Percentiles rank a stretch among this genome's conserved stretches.
These are phyloP conservation scores for Puccinia novopanici DNA, from an alignment of 1,284 basidiomycete genomes.

Conservation along the genomic window DNA sequence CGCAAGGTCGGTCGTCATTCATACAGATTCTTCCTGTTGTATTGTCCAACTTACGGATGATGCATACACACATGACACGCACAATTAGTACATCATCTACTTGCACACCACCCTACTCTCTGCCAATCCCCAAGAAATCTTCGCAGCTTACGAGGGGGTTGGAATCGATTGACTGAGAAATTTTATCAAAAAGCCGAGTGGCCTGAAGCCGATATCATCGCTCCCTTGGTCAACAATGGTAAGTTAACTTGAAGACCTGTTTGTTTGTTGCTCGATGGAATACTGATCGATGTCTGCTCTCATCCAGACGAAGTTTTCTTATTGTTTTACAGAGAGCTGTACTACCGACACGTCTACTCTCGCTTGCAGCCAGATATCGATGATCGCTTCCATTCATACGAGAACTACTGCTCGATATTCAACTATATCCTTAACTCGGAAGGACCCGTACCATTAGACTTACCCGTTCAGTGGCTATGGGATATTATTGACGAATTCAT, in stretches of 20 bases:
- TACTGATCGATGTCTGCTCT: not conserved
- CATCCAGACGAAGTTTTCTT: slow-evolving; percentile 82
- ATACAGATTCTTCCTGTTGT: not conserved
- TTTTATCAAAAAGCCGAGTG: slow-evolving; percentile 91
- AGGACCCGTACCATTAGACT: slow-evolving; percentile 83
- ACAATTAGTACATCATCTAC: slow-evolving; percentile 56
- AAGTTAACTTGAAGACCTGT: slow-evolving; percentile 57
- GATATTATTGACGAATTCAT: slow-evolving; percentile 99
- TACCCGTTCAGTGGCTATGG: slow-evolving; percentile 98
- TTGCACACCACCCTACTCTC: slow-evolving; percentile 58
- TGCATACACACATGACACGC: not conserved
- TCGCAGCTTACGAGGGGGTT: slow-evolving; percentile 88
- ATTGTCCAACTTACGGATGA: not conserved
- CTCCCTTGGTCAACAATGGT: slow-evolving; percentile 89
- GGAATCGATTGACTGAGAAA: slow-evolving; percentile 94
- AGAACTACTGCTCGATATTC: slow-evolving; percentile 97
- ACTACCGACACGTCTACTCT: slow-evolving; percentile 91
- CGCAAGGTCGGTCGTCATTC: slow-evolving; percentile 53
- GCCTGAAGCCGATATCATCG: slow-evolving; percentile 94
- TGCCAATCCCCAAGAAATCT: slow-evolving; percentile 68
- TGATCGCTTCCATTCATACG: slow-evolving; percentile 96
- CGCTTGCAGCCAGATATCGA: slow-evolving; percentile 91
- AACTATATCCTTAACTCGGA: slow-evolving; percentile 94
- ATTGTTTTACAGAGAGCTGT: slow-evolving; percentile 76
- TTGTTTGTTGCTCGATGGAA: not conserved